Base-by-base conservation (phyloP, 2,329 filamentous ascomycete species). In the Xylaria sp. region DNA sequence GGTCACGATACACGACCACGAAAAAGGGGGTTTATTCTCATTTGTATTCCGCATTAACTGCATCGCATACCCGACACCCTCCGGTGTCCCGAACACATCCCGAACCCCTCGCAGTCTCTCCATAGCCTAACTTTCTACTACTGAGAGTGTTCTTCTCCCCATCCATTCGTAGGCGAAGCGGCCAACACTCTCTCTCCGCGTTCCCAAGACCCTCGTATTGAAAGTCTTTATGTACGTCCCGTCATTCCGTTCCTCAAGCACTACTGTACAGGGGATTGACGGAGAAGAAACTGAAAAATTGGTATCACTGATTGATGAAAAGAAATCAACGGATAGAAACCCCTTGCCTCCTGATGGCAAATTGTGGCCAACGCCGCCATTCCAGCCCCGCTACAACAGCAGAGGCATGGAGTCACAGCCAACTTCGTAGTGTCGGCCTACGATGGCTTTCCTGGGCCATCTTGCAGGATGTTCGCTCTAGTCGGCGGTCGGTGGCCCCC, bases 351-450 rank as follows among this genome's bases (percentile, higher is more conserved):
- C 53, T 60, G 48, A 52, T 34, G 50, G 42, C 49, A 56, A 50
- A 50, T 42, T 30, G 42, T 58, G 49, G 56, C 54, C 60, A 62
- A 64, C 59, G 59, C 62, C 59, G 55, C 58, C 55, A 55, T 56
- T 42, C 59, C 57, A 54, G 59, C 9, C 23, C 52, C 44, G 55
- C 57, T 57, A 53, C 57, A 59, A 62, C 62, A 60, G 47, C 47
- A 62, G 55, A 61, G 54, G 48, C 59, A 30, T 44, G 35, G 55
- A 55, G 59, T 55, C 59, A 59, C 56, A 63, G 57, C 61, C 59
- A 63, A 63, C 42, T 56, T 55, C 19, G 18, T 48, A n/a, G 48
- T 48, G 42, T 59, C 23, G 55, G 54, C 16, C 52, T 23, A 46
- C n/a, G 56, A 51, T 48, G 18, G 7, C 50, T 55, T 48, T 57